Percentiles rank a stretch among this genome's conserved stretches.
phyloP scores from a whole-genome alignment of 257 asterid species.

The Plectranthus barbatus region DNA sequence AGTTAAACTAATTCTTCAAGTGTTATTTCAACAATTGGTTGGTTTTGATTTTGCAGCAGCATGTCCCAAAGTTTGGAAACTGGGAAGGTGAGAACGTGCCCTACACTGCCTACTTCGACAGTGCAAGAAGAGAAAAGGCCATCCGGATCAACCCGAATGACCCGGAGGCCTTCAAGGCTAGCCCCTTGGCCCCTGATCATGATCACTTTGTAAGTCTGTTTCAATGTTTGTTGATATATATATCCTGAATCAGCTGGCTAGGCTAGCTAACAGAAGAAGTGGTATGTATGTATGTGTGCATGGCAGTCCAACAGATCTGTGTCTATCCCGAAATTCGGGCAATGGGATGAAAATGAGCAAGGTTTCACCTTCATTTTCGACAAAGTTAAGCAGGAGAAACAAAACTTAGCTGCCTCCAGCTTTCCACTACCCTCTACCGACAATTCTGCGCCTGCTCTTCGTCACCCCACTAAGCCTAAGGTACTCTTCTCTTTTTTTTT shows the following conservation, averaged over 20 bases:
- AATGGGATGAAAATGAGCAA: constrained; percentile 66
- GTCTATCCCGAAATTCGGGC: constrained; percentile 75
- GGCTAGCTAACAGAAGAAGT: background rate
- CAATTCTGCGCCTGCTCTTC: background rate
- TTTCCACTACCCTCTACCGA: constrained; percentile 30
- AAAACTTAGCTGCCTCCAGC: constrained; percentile 47
- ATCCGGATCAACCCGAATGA: constrained; percentile 64
- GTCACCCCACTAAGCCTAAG: constrained; percentile 21
- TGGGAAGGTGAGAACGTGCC: constrained; percentile 74
- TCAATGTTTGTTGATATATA: background rate
- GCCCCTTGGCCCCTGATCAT: background rate
- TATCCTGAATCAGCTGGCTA: too few species aligned
- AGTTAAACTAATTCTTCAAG: too few species aligned
- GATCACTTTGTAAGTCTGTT: constrained; percentile 41
- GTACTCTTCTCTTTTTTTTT: constrained; percentile 6
- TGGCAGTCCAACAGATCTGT: constrained; percentile 52
- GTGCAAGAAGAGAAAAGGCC: constrained; percentile 48
- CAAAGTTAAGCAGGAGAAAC: constrained; percentile 77
- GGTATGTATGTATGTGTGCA: too few species aligned
- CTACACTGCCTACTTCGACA: constrained; percentile 68
- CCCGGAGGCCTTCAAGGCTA: constrained; percentile 43
- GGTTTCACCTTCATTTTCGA: constrained; percentile 70
- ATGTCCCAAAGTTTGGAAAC: constrained; percentile 67
- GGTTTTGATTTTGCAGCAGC: constrained; percentile 29
- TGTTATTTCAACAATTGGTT: too few species aligned